phyloP scores from a whole-genome alignment of 257 asterid genomes.

The Jacaranda mimosifolia region DNA sequence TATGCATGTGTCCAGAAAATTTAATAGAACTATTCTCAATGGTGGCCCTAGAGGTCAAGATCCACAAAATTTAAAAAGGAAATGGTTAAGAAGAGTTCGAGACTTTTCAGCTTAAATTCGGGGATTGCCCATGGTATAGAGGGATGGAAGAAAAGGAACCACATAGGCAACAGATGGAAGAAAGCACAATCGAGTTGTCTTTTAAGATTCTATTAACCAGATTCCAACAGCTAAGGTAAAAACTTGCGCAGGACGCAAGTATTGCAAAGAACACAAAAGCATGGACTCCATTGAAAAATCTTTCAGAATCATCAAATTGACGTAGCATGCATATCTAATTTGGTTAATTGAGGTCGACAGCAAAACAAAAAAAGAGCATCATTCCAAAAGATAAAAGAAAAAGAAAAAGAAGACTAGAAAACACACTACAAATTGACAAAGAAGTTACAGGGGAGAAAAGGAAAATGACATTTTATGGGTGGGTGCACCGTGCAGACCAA shows the following conservation, averaged over 20 bases:
- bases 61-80: background rate
- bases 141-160: background rate
- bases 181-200: background rate
- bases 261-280: too few relatives aligned
- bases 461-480: background rate
- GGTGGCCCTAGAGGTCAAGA: background rate
- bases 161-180: background rate
- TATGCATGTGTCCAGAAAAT: background rate
- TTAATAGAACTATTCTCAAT: background rate
- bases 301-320: too few relatives aligned
- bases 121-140: background rate
- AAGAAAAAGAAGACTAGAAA: too few relatives aligned
- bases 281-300: too few relatives aligned
- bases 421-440: background rate
- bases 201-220: background rate
- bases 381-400: background rate
- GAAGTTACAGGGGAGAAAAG: background rate
- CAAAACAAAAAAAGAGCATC: background rate
- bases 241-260: background rate
- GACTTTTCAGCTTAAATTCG: background rate
- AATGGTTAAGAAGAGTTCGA: background rate
- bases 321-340: background rate
- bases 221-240: background rate
- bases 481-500: background rate
- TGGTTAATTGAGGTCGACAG: background rate